These are phyloP conservation scores for Juncus effusus DNA, from an alignment of 176 grass and related monocot species.

Conservation along the genomic window DNA sequence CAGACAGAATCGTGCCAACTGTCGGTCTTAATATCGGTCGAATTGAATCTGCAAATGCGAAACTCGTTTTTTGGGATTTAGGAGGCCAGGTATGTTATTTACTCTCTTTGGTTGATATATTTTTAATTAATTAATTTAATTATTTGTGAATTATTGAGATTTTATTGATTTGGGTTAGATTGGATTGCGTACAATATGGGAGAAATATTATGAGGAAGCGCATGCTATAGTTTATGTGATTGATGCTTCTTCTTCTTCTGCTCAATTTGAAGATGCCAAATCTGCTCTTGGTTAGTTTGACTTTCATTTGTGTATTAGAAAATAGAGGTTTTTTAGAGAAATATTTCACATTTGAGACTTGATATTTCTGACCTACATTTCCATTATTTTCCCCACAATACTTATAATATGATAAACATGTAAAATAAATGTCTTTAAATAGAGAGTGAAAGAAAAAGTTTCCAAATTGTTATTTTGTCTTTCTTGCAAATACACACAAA, in stretches of 20 bases:
- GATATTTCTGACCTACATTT: no score
- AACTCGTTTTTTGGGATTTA: conserved; percentile 98
- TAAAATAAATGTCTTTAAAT: conserved; percentile 1
- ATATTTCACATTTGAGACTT: no score
- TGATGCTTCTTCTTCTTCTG: conserved; percentile 65
- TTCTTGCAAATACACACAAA: neutral
- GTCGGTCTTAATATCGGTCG: conserved; percentile 97
- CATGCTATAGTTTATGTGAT: conserved; percentile 97
- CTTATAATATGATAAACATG: no score
- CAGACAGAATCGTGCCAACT: conserved; percentile 87
- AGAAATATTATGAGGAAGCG: conserved; percentile 98
- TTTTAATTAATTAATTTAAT: neutral
- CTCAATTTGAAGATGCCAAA: conserved; percentile 80
- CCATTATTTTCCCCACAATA: no score
- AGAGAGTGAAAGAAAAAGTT: conserved; percentile 7
- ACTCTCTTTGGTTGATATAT: conserved; percentile 1
- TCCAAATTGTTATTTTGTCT: conserved; percentile 15
- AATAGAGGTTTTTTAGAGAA: neutral
- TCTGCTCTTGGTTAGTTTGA: conserved; percentile 75
- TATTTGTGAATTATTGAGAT: neutral
- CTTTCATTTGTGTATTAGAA: conserved; percentile 12
- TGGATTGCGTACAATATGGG: conserved; percentile 94
- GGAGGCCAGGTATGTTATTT: conserved; percentile 87
- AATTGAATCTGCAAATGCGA: conserved; percentile 83
- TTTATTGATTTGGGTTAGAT: conserved; percentile 31